Evolutionary conservation across 495 filamentous ascomycete species (phyloP).

Genomic region (Aspergillus funiculosus): DNA sequence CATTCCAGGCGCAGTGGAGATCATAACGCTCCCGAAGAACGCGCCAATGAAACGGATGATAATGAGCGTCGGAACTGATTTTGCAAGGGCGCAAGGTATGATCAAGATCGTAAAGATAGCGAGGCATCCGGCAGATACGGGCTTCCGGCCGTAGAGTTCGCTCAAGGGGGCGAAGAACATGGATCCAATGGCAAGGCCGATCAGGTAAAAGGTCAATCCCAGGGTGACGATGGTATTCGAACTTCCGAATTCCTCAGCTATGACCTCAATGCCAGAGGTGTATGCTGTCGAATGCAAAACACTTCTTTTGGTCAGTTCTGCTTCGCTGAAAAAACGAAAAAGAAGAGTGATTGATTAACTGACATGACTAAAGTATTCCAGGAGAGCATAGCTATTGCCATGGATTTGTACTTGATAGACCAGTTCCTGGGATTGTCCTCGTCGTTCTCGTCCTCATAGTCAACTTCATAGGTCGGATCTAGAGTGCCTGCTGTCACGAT

Average conservation of each 20-base stretch:
- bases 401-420: constrained; percentile 59
- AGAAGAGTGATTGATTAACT: constrained; percentile 18
- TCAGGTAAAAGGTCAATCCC: constrained; percentile 67
- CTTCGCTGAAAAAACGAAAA: background rate
- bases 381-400: constrained; percentile 58
- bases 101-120: constrained; percentile 58
- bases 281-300: constrained; percentile 77
- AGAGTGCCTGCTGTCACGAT: constrained; percentile 53
- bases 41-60: constrained; percentile 70
- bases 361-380: constrained; percentile 66
- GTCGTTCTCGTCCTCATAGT: constrained; percentile 60
- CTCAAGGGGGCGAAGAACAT: constrained; percentile 68
- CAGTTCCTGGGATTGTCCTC: constrained; percentile 71
- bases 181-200: constrained; percentile 61
- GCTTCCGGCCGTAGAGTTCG: constrained; percentile 69
- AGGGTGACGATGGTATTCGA: constrained; percentile 58
- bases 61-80: constrained; percentile 56
- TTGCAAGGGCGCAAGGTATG: constrained; percentile 64
- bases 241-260: constrained; percentile 52
- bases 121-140: constrained; percentile 61
- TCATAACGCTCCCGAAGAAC: constrained; percentile 68
- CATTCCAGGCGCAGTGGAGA: constrained; percentile 76
- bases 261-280: constrained; percentile 19
- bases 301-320: constrained; percentile 20
- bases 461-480: constrained; percentile 68